Evolutionary conservation across 441 rosid species (phyloP).

Genomic region (Corymbia citriodora): DNA sequence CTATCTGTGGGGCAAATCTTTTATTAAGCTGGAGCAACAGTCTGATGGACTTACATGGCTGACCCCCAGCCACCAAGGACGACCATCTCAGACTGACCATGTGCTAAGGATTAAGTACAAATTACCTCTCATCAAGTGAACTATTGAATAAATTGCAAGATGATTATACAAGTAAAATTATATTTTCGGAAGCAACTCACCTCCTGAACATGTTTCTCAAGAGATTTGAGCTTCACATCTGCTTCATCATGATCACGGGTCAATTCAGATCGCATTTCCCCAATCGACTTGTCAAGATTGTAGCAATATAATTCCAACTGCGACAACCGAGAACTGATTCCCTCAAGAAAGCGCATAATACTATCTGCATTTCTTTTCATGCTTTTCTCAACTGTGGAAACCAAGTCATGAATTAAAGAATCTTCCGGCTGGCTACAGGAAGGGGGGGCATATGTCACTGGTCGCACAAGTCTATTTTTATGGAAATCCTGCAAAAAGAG

Average conservation of each 20-base stretch:
- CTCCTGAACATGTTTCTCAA: conserved; percentile 96
- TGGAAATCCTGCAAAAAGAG: conserved; percentile 56
- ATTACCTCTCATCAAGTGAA: background rate
- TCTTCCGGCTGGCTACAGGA: conserved; percentile 73
- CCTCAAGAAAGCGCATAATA: conserved; percentile 86
- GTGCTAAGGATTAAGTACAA: background rate
- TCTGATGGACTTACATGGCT: background rate
- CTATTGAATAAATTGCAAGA: background rate
- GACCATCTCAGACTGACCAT: background rate
- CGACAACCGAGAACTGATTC: conserved; percentile 86
- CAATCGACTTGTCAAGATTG: conserved; percentile 88
- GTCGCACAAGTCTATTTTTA: conserved; percentile 59
- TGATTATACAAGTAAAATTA: background rate
- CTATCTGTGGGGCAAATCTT: background rate
- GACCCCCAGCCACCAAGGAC: background rate
- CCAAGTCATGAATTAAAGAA: conserved; percentile 49
- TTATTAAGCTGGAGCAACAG: background rate
- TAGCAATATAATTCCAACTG: conserved; percentile 84
- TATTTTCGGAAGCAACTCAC: conserved; percentile 22
- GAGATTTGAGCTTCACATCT: conserved; percentile 68
- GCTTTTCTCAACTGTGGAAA: conserved; percentile 52
- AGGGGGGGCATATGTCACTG: conserved; percentile 46
- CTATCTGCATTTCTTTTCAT: conserved; percentile 76
- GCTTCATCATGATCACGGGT: conserved; percentile 63
- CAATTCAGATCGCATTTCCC: conserved; percentile 80